These are phyloP conservation scores for Clathrospora elynae DNA, from an alignment of 2,329 filamentous ascomycete genomes.

Conservation along the genomic window DNA sequence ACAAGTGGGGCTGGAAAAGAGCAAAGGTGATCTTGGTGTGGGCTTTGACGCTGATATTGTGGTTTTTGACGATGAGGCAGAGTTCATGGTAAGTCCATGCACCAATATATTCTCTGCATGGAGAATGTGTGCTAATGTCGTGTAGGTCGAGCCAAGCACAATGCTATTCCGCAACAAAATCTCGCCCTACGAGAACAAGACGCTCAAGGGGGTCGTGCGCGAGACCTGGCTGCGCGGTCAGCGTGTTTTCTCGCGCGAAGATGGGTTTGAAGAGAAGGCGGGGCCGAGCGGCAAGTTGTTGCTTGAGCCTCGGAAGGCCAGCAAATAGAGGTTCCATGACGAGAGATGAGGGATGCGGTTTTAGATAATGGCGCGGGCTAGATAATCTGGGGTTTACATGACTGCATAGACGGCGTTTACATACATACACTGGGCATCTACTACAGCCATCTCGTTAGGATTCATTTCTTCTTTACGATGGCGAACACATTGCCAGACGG, in stretches of 20 bases:
- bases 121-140: constrained; percentile 4
- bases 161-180: constrained; percentile 97
- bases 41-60: constrained; percentile 91
- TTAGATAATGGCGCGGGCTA: too few species aligned
- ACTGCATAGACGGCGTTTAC: constrained; percentile 19
- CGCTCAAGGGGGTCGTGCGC: constrained; percentile 74
- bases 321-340: constrained; percentile 4
- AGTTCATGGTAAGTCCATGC: constrained; percentile 67
- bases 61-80: constrained; percentile 83
- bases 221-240: constrained; percentile 85
- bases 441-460: neutral
- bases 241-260: constrained; percentile 74
- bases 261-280: constrained; percentile 64
- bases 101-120: neutral
- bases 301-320: constrained; percentile 54
- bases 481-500: too few species aligned
- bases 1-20: constrained; percentile 82
- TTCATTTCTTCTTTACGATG: too few species aligned
- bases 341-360: neutral
- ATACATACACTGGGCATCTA: neutral
- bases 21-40: constrained; percentile 78
- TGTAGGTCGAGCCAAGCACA: constrained; percentile 61
- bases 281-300: constrained; percentile 57
- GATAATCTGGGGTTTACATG: too few species aligned
- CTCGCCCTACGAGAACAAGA: constrained; percentile 84